Percentiles rank a stretch among this genome's conserved stretches.
These are phyloP conservation scores for Trypanosoma scelopori DNA, from an alignment of 208 protist species.

Conservation along the genomic window DNA sequence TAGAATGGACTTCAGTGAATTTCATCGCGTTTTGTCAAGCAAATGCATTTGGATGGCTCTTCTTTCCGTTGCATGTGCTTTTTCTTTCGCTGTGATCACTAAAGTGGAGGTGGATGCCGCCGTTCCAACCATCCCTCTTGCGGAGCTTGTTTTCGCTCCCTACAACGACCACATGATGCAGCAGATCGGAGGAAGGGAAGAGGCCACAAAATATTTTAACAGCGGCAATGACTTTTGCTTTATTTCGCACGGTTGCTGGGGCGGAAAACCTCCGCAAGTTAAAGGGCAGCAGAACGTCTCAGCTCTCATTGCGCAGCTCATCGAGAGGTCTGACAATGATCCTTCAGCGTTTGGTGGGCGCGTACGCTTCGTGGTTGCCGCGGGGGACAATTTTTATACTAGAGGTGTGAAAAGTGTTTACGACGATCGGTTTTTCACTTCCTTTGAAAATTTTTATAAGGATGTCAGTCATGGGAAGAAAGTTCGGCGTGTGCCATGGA, in stretches of 20 bases:
- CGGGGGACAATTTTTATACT: constrained; percentile 54
- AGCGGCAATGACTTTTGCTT: constrained; percentile 32
- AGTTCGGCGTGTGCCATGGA: constrained; percentile 31
- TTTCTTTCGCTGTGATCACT: not conserved
- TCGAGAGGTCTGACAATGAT: not conserved
- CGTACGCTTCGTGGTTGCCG: constrained; percentile 41
- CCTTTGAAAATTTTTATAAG: constrained; percentile 41
- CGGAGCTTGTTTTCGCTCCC: constrained; percentile 12
- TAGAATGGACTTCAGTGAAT: too few species aligned
- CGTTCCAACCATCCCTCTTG: constrained; percentile 10
- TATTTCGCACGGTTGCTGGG: constrained; percentile 45
- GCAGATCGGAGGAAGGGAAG: not conserved
- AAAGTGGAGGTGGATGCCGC: not conserved
- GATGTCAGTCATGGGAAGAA: not conserved
- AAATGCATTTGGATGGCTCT: not conserved
- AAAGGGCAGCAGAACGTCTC: constrained; percentile 22
- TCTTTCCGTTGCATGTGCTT: constrained; percentile 11
- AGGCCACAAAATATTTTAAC: not conserved
- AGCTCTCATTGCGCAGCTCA: constrained; percentile 24
- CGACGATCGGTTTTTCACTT: constrained; percentile 28
- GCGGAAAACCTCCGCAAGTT: constrained; percentile 20
- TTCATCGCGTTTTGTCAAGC: too few species aligned
- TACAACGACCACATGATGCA: constrained; percentile 12
- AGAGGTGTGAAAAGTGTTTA: constrained; percentile 28
- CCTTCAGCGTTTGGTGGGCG: not conserved